phyloP scores from a whole-genome alignment of 306 rosid genomes.

The Acmispon strigosus region DNA sequence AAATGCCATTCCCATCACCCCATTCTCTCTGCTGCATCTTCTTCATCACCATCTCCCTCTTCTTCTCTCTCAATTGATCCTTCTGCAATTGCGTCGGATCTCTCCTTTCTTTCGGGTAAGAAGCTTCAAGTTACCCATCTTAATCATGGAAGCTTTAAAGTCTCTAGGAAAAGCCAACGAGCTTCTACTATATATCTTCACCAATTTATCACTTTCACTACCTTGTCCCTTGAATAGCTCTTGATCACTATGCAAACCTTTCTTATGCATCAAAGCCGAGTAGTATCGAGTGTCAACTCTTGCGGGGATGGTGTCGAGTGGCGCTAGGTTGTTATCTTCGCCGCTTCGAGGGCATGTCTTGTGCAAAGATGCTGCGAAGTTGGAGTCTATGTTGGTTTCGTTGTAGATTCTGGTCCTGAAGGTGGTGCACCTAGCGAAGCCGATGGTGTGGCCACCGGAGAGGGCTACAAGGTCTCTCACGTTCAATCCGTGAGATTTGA shows the following conservation, averaged over 20 bases:
- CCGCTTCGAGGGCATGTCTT: conserved; percentile 23
- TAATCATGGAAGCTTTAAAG: conserved; percentile 33
- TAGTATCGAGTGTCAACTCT: conserved; percentile 28
- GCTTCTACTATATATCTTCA: conserved; percentile 7
- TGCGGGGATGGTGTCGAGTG: conserved; percentile 21
- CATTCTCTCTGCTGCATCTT: neutral
- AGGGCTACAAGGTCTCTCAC: conserved; percentile 32
- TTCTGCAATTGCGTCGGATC: conserved; percentile 37
- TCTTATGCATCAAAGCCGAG: conserved; percentile 9
- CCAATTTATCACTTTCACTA: conserved; percentile 28
- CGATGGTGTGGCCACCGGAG: conserved; percentile 46
- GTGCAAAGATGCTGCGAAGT: conserved; percentile 15
- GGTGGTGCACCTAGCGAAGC: conserved; percentile 23
- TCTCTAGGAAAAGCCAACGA: conserved; percentile 28
- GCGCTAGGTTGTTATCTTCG: conserved; percentile 18
- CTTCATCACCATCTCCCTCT: neutral
- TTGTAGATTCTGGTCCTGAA: conserved; percentile 27
- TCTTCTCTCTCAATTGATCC: conserved; percentile 14
- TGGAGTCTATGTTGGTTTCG: conserved; percentile 20
- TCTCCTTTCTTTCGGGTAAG: conserved; percentile 26
- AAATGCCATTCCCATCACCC: neutral
- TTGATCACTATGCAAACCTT: conserved; percentile 48
- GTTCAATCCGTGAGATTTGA: conserved; percentile 26
- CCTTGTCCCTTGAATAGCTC: conserved; percentile 32
- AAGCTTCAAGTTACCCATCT: conserved; percentile 43